Evolutionary conservation across 305 asterid genomes (phyloP), one percentile per base, ranked within the genome.

Genomic region (Fraxinus latifolia): DNA sequence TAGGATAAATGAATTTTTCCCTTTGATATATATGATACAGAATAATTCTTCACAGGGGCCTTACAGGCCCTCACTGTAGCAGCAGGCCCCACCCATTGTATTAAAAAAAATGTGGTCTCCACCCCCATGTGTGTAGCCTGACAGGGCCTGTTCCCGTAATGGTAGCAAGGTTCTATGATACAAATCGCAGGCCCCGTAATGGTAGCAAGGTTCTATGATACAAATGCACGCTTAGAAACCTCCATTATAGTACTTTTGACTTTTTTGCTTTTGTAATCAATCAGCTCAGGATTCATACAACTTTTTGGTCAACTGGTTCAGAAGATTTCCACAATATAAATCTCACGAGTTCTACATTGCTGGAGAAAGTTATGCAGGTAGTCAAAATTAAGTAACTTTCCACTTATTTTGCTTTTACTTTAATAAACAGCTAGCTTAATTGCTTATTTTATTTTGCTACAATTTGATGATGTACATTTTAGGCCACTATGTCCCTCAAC

Each of bases 401-500:
- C 0, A 12, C 8, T 11, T 19, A 19, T 1, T 50, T n/a, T 12
- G 44, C 17, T 25, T 11, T 42, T 2, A 33, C 19, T 39, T 42
- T 76, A 44, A 42, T 50, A 65, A 12, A 25, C 17, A 25, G 12
- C 68, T 5, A 76, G 1, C 39, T 80, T 1, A 50, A 11, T 42
- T 58, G 25, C 29, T 58, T 34, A 21, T 19, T 15, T 37, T 67
- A 8, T 67, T 44, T 55, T 81, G 6, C 72, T 62, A 1, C 34
- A 9, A 68, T 4, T 21, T 50, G 8, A 44, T 70, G 11, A 5
- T 2, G 29, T 27, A 19, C 19, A 39, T 77, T 36, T n/a, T 80
- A 95, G 99, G 99, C 12, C 99, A 95, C 85, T 95, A 95, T 62
- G 97, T 93, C 75, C 99, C 99, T 75, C 93, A 94, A 76, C 90